Percentiles rank a stretch among this genome's conserved stretches.
phyloP scores from a whole-genome alignment of 495 filamentous ascomycete genomes.

The Delitschia confertaspora region DNA sequence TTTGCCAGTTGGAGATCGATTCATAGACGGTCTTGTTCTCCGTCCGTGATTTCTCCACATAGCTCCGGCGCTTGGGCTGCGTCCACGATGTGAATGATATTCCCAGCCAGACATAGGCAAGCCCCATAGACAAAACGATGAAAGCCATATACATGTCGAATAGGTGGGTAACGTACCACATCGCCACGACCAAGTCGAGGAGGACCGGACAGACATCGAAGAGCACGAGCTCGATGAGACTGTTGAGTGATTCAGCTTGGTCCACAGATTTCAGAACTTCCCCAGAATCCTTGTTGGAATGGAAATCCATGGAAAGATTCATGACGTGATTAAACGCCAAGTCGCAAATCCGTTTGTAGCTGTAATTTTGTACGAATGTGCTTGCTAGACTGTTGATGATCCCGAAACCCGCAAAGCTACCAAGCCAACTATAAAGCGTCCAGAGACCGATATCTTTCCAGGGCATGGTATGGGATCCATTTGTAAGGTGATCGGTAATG shows the following conservation, averaged over 20 bases:
- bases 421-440: conserved; percentile 27
- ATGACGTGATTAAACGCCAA: conserved; percentile 65
- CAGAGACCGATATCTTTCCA: conserved; percentile 32
- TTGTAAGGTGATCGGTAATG: conserved; percentile 30
- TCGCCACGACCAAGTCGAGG: conserved; percentile 60
- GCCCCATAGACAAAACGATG: conserved; percentile 52
- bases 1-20: conserved; percentile 59
- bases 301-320: conserved; percentile 69
- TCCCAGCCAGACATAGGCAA: conserved; percentile 51
- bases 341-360: conserved; percentile 52
- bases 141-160: conserved; percentile 70
- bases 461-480: conserved; percentile 15
- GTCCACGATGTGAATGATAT: conserved; percentile 12
- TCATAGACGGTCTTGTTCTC: conserved; percentile 55
- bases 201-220: conserved; percentile 63
- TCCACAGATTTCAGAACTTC: conserved; percentile 60
- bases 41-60: conserved; percentile 40
- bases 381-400: conserved; percentile 17
- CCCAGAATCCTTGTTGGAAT: conserved; percentile 62
- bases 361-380: conserved; percentile 48
- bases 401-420: conserved; percentile 11
- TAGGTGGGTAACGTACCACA: conserved; percentile 56
- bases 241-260: conserved; percentile 54
- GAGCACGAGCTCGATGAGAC: conserved; percentile 56
- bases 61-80: conserved; percentile 13